Conservation (phyloP, 1,284 basidiomycete species). For the Pyrrhoderma noxium region DNA sequence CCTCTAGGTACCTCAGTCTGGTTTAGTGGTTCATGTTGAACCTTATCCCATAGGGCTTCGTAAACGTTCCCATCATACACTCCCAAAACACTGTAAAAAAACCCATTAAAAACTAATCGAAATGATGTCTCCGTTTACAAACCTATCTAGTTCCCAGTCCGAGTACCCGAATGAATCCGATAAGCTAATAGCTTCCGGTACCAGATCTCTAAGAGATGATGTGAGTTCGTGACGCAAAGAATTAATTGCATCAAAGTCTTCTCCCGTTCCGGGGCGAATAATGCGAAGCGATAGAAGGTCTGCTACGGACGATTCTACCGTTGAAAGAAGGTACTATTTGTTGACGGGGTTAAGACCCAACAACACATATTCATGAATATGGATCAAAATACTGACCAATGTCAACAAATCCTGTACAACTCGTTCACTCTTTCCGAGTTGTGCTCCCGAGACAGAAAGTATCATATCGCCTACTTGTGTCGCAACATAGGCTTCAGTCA, state of each 20-base stretch:
- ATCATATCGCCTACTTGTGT: conserved; percentile 45
- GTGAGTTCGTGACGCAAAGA: conserved; percentile 37
- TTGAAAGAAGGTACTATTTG: conserved; percentile 53
- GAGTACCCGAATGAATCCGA: conserved; percentile 71
- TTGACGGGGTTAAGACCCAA: not conserved
- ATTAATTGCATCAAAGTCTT: conserved; percentile 35
- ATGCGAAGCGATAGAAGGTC: conserved; percentile 54
- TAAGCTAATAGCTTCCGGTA: conserved; percentile 64
- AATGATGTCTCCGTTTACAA: conserved; percentile 16
- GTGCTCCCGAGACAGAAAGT: conserved; percentile 20
- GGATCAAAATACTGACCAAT: conserved; percentile 4
- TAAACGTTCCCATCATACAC: conserved; percentile 64
- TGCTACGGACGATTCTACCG: conserved; percentile 44
- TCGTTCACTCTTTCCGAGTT: conserved; percentile 23
- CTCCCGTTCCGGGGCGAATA: conserved; percentile 25
- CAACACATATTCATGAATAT: not conserved
- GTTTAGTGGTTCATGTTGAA: conserved; percentile 61
- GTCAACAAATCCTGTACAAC: conserved; percentile 8
- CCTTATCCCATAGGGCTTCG: conserved; percentile 59
- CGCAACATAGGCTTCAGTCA: conserved; percentile 63
- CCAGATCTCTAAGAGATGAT: conserved; percentile 39
- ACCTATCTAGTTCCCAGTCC: conserved; percentile 74
- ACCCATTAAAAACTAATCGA: conserved; percentile 5
- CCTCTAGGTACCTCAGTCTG: conserved; percentile 41
- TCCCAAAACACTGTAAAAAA: conserved; percentile 45